Base-by-base conservation (phyloP, 2,329 filamentous ascomycete genomes). In the Canariomyces notabilis region DNA sequence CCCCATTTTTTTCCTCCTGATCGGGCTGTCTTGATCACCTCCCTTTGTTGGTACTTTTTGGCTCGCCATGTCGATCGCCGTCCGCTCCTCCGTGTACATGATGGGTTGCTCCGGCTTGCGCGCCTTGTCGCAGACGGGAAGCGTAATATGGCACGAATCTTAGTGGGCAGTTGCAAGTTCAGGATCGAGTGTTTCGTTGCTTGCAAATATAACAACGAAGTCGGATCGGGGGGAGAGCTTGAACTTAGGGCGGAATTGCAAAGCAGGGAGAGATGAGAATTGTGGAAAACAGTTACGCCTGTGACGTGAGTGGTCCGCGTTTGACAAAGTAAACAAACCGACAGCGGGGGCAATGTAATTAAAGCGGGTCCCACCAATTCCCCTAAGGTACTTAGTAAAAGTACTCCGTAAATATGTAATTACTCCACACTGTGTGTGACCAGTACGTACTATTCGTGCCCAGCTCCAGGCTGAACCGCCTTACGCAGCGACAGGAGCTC, bases 1-100 rank as follows among this genome's bases (percentile, higher is more conserved):
- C 35, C 75, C 79, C 49, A 77, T 68, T 59, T 69, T 74, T 54
- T 68, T 75, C 67, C 78, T 85, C 66, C 77, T 83, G 44, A 77
- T 74, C 2, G 84, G 83, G 59, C 80, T 85, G 70, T 71, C 54
- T 61, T 69, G 50, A 16, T 56, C 61, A 32, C 56, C 59, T 19
- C 52, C 58, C 50, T 67, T 66, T 11, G 64, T 66, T 5, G 67
- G 60, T 20, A 64, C 46, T 21, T 43, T 60, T 46, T 64, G 59
- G 41, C 52, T 39, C 43, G 58, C 49, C 50, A 54, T 56, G 34
- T 57, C 44, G 43, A 44, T 51, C 20, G 42, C 33, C 49, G 56
- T 40, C n/a, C 56, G 51, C 37, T 53, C 44, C 19, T 58, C 49
- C 21, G 52, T 46, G 8, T 63, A 62, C 50, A 58, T 57, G 39